Evolutionary conservation across 164 flowering plant species (phyloP).

Genomic region (Piper longum): DNA sequence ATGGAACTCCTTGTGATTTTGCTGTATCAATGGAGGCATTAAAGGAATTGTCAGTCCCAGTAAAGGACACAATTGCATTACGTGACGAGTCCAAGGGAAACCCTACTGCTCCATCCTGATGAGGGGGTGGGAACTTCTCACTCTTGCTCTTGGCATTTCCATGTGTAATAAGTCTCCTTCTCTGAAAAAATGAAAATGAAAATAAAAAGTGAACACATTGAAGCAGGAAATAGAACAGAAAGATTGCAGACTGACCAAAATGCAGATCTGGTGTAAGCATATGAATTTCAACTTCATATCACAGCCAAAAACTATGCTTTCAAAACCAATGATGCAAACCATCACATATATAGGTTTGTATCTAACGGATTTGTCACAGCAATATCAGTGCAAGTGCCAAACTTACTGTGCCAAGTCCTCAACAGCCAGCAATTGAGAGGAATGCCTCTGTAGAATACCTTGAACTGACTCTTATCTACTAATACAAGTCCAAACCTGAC

Average conservation of each 20-base stretch:
- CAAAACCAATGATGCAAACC: too few species aligned
- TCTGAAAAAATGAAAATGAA: conserved; percentile 26
- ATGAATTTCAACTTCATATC: neutral
- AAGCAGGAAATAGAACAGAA: neutral
- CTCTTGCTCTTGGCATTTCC: conserved; percentile 78
- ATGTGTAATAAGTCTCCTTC: conserved; percentile 44
- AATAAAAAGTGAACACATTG: neutral
- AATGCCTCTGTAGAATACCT: too few species aligned
- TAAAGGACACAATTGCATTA: conserved; percentile 46
- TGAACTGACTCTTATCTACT: too few species aligned
- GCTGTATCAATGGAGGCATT: conserved; percentile 27
- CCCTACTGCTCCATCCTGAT: conserved; percentile 74
- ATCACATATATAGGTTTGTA: too few species aligned
- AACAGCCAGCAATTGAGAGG: too few species aligned
- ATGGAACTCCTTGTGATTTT: conserved; percentile 21
- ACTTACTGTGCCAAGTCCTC: too few species aligned
- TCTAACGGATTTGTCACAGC: too few species aligned
- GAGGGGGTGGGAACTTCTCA: conserved; percentile 94
- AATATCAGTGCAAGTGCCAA: too few species aligned
- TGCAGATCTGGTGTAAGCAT: neutral
- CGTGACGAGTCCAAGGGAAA: conserved; percentile 35
- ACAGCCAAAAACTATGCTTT: too few species aligned
- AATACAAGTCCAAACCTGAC: too few species aligned
- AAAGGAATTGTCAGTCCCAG: conserved; percentile 38
- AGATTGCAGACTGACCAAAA: neutral